phyloP scores from a whole-genome alignment of 2,329 filamentous ascomycete genomes.

The Tolypocladium tropicale region DNA sequence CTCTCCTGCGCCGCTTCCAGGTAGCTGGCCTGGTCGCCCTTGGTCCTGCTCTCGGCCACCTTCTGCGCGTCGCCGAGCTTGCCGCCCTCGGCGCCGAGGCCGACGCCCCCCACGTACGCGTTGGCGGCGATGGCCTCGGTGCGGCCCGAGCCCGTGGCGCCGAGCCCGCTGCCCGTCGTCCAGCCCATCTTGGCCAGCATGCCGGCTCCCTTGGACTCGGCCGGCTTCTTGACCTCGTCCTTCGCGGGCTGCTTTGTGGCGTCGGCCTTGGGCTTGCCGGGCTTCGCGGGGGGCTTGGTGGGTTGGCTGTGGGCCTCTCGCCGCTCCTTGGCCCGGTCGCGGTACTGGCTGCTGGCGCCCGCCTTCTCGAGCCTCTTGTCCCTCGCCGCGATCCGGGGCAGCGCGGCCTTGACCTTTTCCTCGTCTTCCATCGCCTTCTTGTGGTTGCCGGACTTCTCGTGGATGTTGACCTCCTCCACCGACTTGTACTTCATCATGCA shows the following conservation, averaged over 20 bases:
- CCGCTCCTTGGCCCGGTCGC: conserved; percentile 59
- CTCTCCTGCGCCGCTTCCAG: conserved; percentile 54
- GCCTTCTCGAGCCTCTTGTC: conserved; percentile 26
- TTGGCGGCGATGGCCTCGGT: conserved; percentile 54
- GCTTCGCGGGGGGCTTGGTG: conserved; percentile 33
- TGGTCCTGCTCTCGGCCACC: conserved; percentile 52
- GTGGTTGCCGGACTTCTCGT: conserved; percentile 32
- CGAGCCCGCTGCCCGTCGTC: conserved; percentile 54
- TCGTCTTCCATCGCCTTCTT: conserved; percentile 28
- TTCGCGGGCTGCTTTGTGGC: conserved; percentile 7
- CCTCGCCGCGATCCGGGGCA: conserved; percentile 25
- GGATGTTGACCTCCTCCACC: conserved; percentile 28
- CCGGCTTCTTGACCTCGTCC: conserved; percentile 9
- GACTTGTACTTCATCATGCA: conserved; percentile 38
- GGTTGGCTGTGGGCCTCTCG: conserved; percentile 52
- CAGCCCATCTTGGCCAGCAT: conserved; percentile 67
- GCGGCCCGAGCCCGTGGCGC: conserved; percentile 50
- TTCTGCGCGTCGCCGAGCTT: conserved; percentile 58
- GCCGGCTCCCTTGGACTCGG: conserved; percentile 50
- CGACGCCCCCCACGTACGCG: conserved; percentile 58
- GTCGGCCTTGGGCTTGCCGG: conserved; percentile 26
- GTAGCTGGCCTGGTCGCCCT: conserved; percentile 50
- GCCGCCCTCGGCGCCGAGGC: conserved; percentile 58
- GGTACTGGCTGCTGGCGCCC: conserved; percentile 33
- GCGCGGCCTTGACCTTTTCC: conserved; percentile 38